These are phyloP conservation scores for Dictyostelium brefeldianum DNA, from an alignment of 78 protist species.

Conservation along the genomic window DNA sequence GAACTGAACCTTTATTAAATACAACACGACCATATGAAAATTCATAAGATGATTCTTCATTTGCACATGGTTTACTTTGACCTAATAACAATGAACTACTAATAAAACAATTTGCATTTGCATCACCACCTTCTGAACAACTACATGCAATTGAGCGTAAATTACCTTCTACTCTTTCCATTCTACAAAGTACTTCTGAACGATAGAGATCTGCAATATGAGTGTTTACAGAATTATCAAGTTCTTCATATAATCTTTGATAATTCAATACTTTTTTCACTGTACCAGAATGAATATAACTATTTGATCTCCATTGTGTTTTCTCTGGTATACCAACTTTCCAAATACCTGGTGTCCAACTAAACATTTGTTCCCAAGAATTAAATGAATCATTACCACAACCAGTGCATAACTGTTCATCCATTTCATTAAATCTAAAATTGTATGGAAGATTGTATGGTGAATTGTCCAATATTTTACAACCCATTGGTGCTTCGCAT, in stretches of 20 bases:
- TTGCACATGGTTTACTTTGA: slow-evolving; percentile 40
- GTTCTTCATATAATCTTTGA: background rate
- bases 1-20: slow-evolving; percentile 10
- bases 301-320: background rate
- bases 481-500: slow-evolving; percentile 28
- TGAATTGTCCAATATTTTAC: slow-evolving; percentile 9
- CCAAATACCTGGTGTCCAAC: slow-evolving; percentile 49
- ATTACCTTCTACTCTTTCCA: slow-evolving; percentile 49
- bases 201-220: slow-evolving; percentile 60
- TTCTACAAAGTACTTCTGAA: slow-evolving; percentile 30
- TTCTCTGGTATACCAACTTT: background rate
- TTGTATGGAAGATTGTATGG: slow-evolving; percentile 28
- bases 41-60: background rate
- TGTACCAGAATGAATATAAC: background rate
- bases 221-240: slow-evolving; percentile 9
- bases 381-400: slow-evolving; percentile 22
- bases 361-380: slow-evolving; percentile 13
- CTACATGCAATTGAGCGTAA: slow-evolving; percentile 31
- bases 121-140: slow-evolving; percentile 10
- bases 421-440: slow-evolving; percentile 51
- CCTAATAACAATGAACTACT: background rate
- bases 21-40: slow-evolving; percentile 20
- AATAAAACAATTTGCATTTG: background rate
- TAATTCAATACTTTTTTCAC: background rate
- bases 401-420: background rate